Conservation (phyloP, 768 basidiomycete species). For the Mycena chlorophos region DNA sequence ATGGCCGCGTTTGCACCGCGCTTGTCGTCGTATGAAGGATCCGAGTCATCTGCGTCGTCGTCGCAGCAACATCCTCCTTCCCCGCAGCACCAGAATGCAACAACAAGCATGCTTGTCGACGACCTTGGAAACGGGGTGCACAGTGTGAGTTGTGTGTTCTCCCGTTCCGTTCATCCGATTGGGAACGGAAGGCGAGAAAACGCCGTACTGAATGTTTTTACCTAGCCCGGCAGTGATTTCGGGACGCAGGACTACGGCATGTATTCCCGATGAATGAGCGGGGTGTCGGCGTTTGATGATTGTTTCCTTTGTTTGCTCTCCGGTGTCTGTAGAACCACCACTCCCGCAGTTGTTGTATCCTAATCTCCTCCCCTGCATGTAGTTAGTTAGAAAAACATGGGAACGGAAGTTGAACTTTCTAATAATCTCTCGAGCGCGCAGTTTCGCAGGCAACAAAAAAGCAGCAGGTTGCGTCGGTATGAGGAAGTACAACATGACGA, state of each 20-base stretch:
- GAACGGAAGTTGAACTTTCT: neutral
- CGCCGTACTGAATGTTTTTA: too few species aligned
- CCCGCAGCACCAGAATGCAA: neutral
- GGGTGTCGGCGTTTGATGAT: neutral
- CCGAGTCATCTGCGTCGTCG: constrained; percentile 34
- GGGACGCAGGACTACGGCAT: constrained; percentile 13
- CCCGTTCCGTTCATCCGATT: too few species aligned
- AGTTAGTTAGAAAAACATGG: neutral
- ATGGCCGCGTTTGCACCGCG: constrained; percentile 45
- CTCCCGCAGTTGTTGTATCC: constrained; percentile 3
- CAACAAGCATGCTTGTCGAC: constrained; percentile 1
- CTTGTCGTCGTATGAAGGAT: constrained; percentile 29
- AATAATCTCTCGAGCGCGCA: too few species aligned
- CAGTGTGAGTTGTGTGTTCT: neutral
- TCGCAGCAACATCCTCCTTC: neutral
- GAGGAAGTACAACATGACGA: constrained; percentile 7
- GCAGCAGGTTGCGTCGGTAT: neutral
- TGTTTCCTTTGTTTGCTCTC: neutral
- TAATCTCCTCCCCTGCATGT: neutral
- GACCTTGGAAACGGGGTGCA: constrained; percentile 15
- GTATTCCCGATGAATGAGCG: constrained; percentile 8
- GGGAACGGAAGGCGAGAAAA: too few species aligned
- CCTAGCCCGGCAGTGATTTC: too few species aligned
- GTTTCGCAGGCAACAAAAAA: too few species aligned
- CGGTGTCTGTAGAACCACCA: constrained; percentile 5